A percentile compares a stretch with the other conserved stretches of the same genome.
phyloP scores from a whole-genome alignment of 73 alveolate species.

The Paramecium sexaurelia region DNA sequence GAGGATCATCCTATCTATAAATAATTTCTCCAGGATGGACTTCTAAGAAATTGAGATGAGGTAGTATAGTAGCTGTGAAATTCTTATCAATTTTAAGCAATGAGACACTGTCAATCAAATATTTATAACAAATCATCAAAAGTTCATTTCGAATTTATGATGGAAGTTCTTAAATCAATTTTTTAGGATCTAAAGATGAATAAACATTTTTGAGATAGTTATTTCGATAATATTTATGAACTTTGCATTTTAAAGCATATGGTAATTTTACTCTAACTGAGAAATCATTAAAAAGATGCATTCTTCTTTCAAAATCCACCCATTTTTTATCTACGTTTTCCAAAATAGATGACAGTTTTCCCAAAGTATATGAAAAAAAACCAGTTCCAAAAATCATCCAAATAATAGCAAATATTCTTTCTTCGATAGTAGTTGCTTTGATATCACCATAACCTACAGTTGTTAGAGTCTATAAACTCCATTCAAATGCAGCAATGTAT shows the following conservation, averaged over 20 bases:
- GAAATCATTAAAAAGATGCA: constrained; percentile 71
- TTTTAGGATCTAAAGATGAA: constrained; percentile 68
- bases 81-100: constrained; percentile 32
- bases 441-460: constrained; percentile 87
- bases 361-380: constrained; percentile 81
- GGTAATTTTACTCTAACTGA: constrained; percentile 73
- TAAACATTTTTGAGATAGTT: constrained; percentile 67
- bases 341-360: constrained; percentile 73
- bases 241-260: constrained; percentile 48
- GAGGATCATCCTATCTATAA: constrained; percentile 66
- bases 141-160: constrained; percentile 51
- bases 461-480: constrained; percentile 75
- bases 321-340: constrained; percentile 74
- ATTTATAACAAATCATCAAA: constrained; percentile 33
- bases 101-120: neutral
- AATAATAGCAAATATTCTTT: constrained; percentile 66
- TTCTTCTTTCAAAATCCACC: constrained; percentile 65
- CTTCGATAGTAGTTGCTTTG: constrained; percentile 62
- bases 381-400: constrained; percentile 85
- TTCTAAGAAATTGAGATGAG: constrained; percentile 38
- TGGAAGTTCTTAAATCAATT: constrained; percentile 70
- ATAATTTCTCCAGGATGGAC: constrained; percentile 65
- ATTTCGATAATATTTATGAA: constrained; percentile 66
- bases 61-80: constrained; percentile 1
- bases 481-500: constrained; percentile 74